Conservation (phyloP, 2,329 filamentous ascomycete genomes). For the Colletotrichum sansevieriae region DNA sequence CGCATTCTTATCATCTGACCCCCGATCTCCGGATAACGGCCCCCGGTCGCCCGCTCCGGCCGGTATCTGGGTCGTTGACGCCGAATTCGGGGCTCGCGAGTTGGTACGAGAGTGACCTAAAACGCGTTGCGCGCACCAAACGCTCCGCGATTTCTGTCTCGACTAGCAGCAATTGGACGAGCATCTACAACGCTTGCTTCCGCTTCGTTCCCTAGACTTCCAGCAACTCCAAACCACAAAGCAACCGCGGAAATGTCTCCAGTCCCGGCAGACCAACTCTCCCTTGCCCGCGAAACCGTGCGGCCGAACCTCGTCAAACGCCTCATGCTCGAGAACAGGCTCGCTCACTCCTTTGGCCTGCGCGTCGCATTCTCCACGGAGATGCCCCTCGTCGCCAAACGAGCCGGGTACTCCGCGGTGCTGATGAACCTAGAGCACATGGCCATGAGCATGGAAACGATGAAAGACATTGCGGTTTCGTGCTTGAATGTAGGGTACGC, state of each 20-base stretch:
- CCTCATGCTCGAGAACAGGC: slow-evolving; percentile 17
- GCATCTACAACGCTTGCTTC: too few relatives aligned
- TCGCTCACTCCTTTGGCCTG: slow-evolving; percentile 31
- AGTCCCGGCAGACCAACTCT: slow-evolving; percentile 9
- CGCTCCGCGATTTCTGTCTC: too few relatives aligned
- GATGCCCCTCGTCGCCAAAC: slow-evolving; percentile 32
- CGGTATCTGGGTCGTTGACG: not conserved
- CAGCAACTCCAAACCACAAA: not conserved
- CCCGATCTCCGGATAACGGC: slow-evolving; percentile 12
- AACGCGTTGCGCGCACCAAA: too few relatives aligned
- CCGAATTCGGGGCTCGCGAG: not conserved
- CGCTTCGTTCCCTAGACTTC: too few relatives aligned
- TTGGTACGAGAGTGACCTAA: too few relatives aligned
- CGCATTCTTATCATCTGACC: slow-evolving; percentile 17
- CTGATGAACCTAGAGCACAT: slow-evolving; percentile 33
- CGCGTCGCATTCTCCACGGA: slow-evolving; percentile 35
- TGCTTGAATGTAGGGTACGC: slow-evolving; percentile 22
- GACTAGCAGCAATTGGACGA: too few relatives aligned
- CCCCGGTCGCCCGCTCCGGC: not conserved
- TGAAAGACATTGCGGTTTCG: slow-evolving; percentile 27
- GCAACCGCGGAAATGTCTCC: slow-evolving; percentile 8
- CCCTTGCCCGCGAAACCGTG: slow-evolving; percentile 20
- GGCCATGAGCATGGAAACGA: slow-evolving; percentile 33
- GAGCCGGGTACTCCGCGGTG: slow-evolving; percentile 27
- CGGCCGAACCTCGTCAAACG: slow-evolving; percentile 31